Evolutionary conservation across 129 eudicot genomes (phyloP).

Genomic region (Glebionis coronaria): DNA sequence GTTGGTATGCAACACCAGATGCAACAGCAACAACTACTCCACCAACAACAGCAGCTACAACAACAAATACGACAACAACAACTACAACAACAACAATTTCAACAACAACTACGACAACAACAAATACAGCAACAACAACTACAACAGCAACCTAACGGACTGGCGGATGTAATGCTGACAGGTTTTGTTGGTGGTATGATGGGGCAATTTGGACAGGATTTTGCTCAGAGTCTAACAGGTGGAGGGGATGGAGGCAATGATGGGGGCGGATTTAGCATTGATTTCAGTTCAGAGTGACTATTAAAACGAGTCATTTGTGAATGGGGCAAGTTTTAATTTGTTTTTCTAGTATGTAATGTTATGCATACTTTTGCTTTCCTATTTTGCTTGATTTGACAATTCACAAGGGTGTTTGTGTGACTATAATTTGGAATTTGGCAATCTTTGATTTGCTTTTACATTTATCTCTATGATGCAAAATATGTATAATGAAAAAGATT

Average conservation of each 20-base stretch:
- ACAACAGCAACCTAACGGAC: background rate
- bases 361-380: background rate
- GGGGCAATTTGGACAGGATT: slow-evolving; percentile 48
- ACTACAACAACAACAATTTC: background rate
- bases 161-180: slow-evolving; percentile 33
- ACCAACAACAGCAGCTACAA: slow-evolving; percentile 1
- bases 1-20: slow-evolving; percentile 23
- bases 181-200: slow-evolving; percentile 60
- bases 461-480: background rate
- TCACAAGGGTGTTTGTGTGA: background rate
- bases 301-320: slow-evolving; percentile 2
- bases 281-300: background rate
- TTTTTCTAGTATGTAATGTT: slow-evolving; percentile 6
- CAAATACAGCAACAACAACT: too few relatives aligned
- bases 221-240: slow-evolving; percentile 33
- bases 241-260: slow-evolving; percentile 17
- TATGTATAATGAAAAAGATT: background rate
- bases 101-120: background rate
- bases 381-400: background rate
- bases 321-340: slow-evolving; percentile 3
- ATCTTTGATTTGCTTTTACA: background rate
- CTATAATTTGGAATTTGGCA: background rate
- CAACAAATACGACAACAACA: background rate
- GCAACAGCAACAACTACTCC: background rate
- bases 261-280: background rate